Conservation (phyloP, 805 yeast species). For the Soucietia sequanensis region DNA sequence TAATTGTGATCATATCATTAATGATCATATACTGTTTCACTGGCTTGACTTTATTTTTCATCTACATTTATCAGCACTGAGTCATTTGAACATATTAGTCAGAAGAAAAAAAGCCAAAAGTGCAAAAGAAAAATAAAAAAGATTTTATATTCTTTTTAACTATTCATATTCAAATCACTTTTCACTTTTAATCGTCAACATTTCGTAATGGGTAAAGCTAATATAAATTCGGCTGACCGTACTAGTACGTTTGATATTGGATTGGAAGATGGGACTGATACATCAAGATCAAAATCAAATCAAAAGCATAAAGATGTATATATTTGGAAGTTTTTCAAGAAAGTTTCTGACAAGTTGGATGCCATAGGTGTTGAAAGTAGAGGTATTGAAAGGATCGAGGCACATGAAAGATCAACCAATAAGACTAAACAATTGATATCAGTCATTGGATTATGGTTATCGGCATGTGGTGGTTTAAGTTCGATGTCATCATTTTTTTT, state of each 20-base stretch:
- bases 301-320: not conserved
- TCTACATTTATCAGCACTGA: too few relatives aligned
- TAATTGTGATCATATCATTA: too few relatives aligned
- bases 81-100: too few relatives aligned
- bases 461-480: slow-evolving; percentile 85
- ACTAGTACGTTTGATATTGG: not conserved
- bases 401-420: slow-evolving; percentile 57
- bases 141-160: too few relatives aligned
- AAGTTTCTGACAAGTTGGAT: slow-evolving; percentile 35
- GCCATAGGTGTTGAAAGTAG: slow-evolving; percentile 66
- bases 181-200: not conserved
- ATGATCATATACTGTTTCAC: too few relatives aligned
- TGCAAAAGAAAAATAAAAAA: too few relatives aligned
- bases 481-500: slow-evolving; percentile 82
- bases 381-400: slow-evolving; percentile 74
- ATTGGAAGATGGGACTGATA: not conserved
- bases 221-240: not conserved
- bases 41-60: too few relatives aligned
- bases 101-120: too few relatives aligned
- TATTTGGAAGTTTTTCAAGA: slow-evolving; percentile 8
- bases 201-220: not conserved
- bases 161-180: too few relatives aligned
- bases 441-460: slow-evolving; percentile 76
- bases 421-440: slow-evolving; percentile 28
- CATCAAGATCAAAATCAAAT: slow-evolving; percentile 1